phyloP scores from a whole-genome alignment of 306 rosid species.

The Sindora glabra region DNA sequence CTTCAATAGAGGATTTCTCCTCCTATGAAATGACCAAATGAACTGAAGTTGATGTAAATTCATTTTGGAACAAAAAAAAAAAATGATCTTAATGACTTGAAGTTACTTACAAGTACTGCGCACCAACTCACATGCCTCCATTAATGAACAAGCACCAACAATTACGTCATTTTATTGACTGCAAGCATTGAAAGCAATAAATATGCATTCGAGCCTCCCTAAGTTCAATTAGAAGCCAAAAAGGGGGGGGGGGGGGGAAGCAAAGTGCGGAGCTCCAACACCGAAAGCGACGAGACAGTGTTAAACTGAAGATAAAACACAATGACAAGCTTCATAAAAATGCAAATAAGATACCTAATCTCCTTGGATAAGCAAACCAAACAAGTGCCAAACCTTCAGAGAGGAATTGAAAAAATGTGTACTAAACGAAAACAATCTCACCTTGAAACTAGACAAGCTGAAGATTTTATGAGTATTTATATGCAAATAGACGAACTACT shows the following conservation, averaged over 20 bases:
- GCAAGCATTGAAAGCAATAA: background rate
- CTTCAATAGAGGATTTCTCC: too few species aligned
- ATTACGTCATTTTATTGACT: background rate
- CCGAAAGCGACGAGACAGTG: background rate
- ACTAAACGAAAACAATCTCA: background rate
- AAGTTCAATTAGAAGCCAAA: background rate
- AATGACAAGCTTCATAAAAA: background rate
- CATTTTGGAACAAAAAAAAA: background rate
- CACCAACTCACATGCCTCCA: background rate
- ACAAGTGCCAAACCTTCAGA: too few species aligned
- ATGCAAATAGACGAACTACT: background rate
- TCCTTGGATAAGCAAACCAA: too few species aligned
- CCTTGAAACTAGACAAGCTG: background rate
- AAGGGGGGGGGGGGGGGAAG: too few species aligned
- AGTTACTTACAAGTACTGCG: background rate
- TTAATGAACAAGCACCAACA: background rate
- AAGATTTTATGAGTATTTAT: background rate
- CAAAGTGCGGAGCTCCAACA: background rate
- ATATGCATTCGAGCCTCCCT: background rate
- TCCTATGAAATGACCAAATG: background rate
- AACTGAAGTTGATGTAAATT: too few species aligned
- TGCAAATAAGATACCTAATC: too few species aligned
- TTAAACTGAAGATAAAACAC: background rate
- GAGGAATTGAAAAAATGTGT: too few species aligned
- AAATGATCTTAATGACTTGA: background rate